Evolutionary conservation across 1,284 basidiomycete species (phyloP).

Genomic region (Pholiota adiposa): DNA sequence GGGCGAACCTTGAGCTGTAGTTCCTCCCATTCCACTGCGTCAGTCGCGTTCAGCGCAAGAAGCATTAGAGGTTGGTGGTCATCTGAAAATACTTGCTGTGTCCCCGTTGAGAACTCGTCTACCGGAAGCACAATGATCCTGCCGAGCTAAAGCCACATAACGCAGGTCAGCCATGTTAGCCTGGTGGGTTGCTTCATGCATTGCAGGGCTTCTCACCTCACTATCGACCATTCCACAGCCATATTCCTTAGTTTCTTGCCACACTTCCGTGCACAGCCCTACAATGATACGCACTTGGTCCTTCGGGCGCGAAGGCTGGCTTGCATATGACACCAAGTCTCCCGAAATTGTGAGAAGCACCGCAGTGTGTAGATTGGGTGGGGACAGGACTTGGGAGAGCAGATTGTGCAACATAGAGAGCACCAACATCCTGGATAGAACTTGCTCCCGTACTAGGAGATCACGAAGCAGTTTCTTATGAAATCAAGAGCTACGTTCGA

Average conservation of each 20-base stretch:
- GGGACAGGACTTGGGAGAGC: conserved; percentile 58
- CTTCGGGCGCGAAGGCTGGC: conserved; percentile 56
- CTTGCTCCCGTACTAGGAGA: conserved; percentile 2
- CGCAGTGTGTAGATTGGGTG: conserved; percentile 61
- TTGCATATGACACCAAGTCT: conserved; percentile 61
- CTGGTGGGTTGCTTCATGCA: conserved; percentile 3
- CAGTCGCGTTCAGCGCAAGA: conserved; percentile 66
- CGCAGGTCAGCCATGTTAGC: conserved; percentile 6
- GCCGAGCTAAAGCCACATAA: conserved; percentile 53
- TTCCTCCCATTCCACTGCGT: conserved; percentile 63
- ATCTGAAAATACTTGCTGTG: conserved; percentile 28
- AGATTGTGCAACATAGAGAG: conserved; percentile 62
- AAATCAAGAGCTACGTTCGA: not conserved
- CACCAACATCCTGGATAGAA: conserved; percentile 51
- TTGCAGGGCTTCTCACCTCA: conserved; percentile 51
- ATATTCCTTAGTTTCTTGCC: conserved; percentile 70
- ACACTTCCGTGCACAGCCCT: conserved; percentile 71
- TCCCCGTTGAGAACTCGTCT: conserved; percentile 38
- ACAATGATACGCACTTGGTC: conserved; percentile 74
- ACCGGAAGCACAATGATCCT: conserved; percentile 70
- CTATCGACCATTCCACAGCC: conserved; percentile 72
- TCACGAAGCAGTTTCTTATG: not conserved
- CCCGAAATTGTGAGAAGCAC: conserved; percentile 65
- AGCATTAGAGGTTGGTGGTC: conserved; percentile 61
- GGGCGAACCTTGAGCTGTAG: conserved; percentile 60